Evolutionary conservation across 352 stramenopile genomes (phyloP).

Genomic region (Blastocystis sp.): DNA sequence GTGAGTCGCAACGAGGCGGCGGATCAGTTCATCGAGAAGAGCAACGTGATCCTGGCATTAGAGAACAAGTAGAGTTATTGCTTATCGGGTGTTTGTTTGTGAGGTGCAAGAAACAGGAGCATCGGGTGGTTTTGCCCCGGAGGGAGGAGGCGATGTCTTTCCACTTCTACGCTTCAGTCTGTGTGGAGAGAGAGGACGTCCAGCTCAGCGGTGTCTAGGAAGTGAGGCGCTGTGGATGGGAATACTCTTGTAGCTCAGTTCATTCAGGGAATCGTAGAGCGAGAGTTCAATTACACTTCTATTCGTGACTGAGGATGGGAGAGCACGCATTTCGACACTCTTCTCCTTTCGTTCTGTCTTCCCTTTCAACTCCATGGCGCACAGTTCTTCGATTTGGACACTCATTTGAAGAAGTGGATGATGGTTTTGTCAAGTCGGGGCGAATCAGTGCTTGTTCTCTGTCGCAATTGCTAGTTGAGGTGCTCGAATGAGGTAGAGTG

Average conservation of each 20-base stretch:
- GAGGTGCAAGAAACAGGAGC: background rate
- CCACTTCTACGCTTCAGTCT: background rate
- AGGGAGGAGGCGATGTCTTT: background rate
- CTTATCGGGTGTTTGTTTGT: slow-evolving; percentile 17
- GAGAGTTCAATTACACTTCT: background rate
- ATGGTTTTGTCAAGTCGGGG: too few relatives aligned
- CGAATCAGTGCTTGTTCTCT: too few relatives aligned
- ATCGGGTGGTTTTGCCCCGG: background rate
- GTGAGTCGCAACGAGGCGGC: slow-evolving; percentile 65
- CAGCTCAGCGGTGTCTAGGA: background rate
- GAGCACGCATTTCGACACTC: background rate
- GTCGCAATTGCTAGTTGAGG: too few relatives aligned
- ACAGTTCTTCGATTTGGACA: background rate
- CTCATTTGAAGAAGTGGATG: background rate
- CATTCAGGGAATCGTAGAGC: background rate
- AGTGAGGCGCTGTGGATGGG: background rate
- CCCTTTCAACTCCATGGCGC: background rate
- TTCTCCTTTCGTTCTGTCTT: background rate
- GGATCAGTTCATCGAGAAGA: slow-evolving; percentile 71
- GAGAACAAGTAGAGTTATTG: slow-evolving; percentile 60
- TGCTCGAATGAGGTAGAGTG: too few relatives aligned
- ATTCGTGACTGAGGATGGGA: background rate
- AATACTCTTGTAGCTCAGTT: background rate
- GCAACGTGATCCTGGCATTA: slow-evolving; percentile 65
- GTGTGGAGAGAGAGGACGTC: background rate